Conservation (phyloP, 441 rosid species). For the Adansonia gregorii region DNA sequence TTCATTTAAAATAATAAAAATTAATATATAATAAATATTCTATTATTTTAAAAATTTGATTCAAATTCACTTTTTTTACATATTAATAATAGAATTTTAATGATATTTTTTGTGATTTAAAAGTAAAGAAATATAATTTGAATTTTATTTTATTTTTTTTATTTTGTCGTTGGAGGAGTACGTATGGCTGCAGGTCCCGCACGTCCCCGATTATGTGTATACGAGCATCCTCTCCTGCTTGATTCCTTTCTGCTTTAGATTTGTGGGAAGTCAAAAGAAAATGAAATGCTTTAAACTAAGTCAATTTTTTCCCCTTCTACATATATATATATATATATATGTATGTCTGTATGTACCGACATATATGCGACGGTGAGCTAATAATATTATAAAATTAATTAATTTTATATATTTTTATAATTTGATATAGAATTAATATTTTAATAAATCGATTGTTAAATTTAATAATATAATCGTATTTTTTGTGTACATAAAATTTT, state of each 20-base stretch:
- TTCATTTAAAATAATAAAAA: neutral
- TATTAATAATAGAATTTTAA: neutral
- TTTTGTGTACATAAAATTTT: too few relatives aligned
- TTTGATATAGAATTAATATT: too few relatives aligned
- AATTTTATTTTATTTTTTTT: too few relatives aligned
- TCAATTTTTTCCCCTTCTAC: neutral
- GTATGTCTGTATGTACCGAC: too few relatives aligned
- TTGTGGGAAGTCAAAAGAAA: neutral
- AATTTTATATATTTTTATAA: too few relatives aligned
- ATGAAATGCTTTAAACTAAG: neutral
- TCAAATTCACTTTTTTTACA: neutral
- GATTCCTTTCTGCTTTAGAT: neutral
- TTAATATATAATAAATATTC: neutral
- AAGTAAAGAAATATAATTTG: neutral
- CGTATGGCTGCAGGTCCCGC: constrained; percentile 10
- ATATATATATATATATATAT: neutral
- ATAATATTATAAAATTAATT: neutral
- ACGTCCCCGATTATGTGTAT: neutral
- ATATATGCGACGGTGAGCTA: too few relatives aligned
- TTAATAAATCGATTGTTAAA: too few relatives aligned
- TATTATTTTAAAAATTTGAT: neutral
- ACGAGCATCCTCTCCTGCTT: neutral
- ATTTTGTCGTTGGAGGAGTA: constrained; percentile 23
- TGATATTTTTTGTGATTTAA: constrained; percentile 10
- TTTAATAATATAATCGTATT: too few relatives aligned